Base-by-base conservation (phyloP, 192 early-diverging fungal genomes). In the Backusella westeae region DNA sequence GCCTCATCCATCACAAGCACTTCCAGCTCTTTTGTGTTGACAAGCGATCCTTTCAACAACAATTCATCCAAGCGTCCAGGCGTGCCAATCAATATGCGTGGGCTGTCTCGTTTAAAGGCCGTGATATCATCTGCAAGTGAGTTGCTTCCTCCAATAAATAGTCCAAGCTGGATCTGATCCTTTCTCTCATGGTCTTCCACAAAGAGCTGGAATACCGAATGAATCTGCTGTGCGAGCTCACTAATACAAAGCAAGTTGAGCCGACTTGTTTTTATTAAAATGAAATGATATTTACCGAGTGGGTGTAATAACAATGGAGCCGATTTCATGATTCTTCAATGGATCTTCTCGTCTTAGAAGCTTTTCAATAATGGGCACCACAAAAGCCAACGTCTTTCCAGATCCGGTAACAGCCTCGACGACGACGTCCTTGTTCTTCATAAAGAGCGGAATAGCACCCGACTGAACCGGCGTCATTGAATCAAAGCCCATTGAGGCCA, bases 371-470 rank as follows among this genome's bases (percentile, higher is more conserved):
- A 97, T 88, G 14, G 97, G 97, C 26, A 98, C 90, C 2, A 97
- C 85, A 84, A 98, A 99, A 6, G 96, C 84, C 8, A 98, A 86
- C 3, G 97, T 99, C 78, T 99, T 99, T 63, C 97, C 97, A 0
- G 97, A 99, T 14, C 97, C 97, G 2, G 97, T 99, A 9, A 94
- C 95, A 7, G 96, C 97, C 79, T 98, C 96, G 15, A 98, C 96
- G 5, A 99, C 93, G 0, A 99, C 97, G 84, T 99, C 98, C 82
- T 96, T 96, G 80, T 94, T 90, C 75, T 93, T 89, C 82, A 96
- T 83, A 77, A 98, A 96, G 26, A 95, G 88, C 8, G 98, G 98
- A 46, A 98, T 97, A 0, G 95, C 91, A 4, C 91, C 85, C 0
- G 94, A 90, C 84, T 99, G 98, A 21, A 98, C 96, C 4, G 97